Percentiles rank a stretch among this genome's conserved stretches.
Evolutionary conservation across 805 yeast genomes (phyloP).

Genomic region (Wickerhamomyces strasburgensis): DNA sequence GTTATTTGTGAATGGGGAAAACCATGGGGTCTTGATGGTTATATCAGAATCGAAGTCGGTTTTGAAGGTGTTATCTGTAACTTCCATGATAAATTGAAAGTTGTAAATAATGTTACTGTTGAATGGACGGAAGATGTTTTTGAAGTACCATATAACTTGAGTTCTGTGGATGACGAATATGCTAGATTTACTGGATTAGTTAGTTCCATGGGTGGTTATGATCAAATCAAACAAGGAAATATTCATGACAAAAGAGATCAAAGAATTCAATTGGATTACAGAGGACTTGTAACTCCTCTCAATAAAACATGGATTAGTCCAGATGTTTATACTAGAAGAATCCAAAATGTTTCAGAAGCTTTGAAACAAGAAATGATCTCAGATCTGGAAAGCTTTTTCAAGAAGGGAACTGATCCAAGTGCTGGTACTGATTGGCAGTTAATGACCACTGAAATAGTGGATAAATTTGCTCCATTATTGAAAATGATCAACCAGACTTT

Average conservation of each 20-base stretch:
- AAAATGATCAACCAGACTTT: constrained; percentile 37
- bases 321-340: constrained; percentile 41
- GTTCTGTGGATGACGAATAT: constrained; percentile 8
- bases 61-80: constrained; percentile 60
- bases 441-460: constrained; percentile 42
- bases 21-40: constrained; percentile 52
- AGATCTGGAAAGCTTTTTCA: constrained; percentile 29
- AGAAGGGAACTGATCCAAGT: constrained; percentile 33
- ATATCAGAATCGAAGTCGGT: constrained; percentile 53
- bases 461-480: constrained; percentile 50
- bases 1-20: constrained; percentile 48
- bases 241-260: constrained; percentile 43
- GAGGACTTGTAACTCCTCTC: constrained; percentile 48
- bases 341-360: constrained; percentile 31
- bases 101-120: constrained; percentile 42
- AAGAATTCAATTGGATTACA: constrained; percentile 46
- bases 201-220: constrained; percentile 34
- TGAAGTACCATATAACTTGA: constrained; percentile 9
- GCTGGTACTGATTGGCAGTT: constrained; percentile 51
- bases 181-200: constrained; percentile 17
- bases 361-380: constrained; percentile 31
- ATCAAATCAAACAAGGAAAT: constrained; percentile 42
- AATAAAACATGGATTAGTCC: constrained; percentile 45
- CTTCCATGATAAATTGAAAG: constrained; percentile 41
- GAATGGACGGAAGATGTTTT: constrained; percentile 32